phyloP scores from a whole-genome alignment of 2,329 filamentous ascomycete genomes.

The Colletotrichum gigasporum region DNA sequence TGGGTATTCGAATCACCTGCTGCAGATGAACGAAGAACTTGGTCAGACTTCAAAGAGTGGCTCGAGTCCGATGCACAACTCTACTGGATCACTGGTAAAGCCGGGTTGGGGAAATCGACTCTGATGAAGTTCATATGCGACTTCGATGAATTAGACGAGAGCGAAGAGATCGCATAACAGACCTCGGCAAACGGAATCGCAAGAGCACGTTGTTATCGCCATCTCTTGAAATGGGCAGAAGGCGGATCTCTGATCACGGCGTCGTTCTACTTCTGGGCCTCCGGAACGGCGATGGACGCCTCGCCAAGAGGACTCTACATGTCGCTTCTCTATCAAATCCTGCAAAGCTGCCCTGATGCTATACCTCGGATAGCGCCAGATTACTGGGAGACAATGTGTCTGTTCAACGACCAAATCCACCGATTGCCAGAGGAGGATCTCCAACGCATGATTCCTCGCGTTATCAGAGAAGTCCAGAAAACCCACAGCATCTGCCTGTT shows the following conservation, averaged over 20 bases:
- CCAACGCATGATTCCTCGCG: neutral
- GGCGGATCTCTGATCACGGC: neutral
- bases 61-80: neutral
- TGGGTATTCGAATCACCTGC: neutral
- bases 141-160: slow-evolving; percentile 17
- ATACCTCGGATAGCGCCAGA: neutral
- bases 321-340: neutral
- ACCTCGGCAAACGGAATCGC: neutral
- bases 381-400: neutral
- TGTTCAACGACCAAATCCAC: neutral
- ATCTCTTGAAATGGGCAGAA: neutral
- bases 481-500: slow-evolving; percentile 33
- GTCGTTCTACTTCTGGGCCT: slow-evolving; percentile 5
- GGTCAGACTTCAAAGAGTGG: neutral
- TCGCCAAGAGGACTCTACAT: neutral
- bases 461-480: neutral
- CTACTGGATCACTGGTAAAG: slow-evolving; percentile 26
- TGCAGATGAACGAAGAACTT: neutral
- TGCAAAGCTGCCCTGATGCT: neutral
- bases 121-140: slow-evolving; percentile 44
- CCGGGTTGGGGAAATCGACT: slow-evolving; percentile 28
- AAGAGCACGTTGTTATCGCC: neutral
- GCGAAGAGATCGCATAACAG: neutral
- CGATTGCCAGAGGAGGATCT: neutral
- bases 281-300: neutral